Evolutionary conservation across 495 filamentous ascomycete species (phyloP).

Genomic region (Penicillium diatomitis): DNA sequence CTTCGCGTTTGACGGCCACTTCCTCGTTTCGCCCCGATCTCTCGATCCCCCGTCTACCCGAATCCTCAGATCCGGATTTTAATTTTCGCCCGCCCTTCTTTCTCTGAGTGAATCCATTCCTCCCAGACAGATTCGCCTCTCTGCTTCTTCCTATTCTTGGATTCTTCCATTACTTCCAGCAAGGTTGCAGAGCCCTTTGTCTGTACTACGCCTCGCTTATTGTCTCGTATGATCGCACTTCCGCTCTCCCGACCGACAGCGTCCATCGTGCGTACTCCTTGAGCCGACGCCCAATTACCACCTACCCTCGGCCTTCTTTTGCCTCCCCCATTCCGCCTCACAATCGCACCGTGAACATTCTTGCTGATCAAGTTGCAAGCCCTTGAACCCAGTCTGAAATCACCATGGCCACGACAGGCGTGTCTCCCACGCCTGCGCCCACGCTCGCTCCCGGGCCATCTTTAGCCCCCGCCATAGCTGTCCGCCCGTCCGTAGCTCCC

Average conservation of each 20-base stretch:
- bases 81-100: background rate
- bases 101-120: background rate
- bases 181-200: no score
- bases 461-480: constrained; percentile 28
- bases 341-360: background rate
- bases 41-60: background rate
- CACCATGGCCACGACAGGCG: constrained; percentile 28
- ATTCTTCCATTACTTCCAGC: background rate
- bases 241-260: constrained; percentile 35
- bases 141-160: background rate
- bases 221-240: constrained; percentile 30
- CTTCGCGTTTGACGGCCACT: constrained; percentile 13
- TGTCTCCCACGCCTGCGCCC: constrained; percentile 24
- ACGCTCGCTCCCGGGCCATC: constrained; percentile 22
- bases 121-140: background rate
- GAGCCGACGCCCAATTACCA: constrained; percentile 3
- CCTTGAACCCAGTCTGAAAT: constrained; percentile 10
- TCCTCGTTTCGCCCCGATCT: constrained; percentile 8
- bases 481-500: constrained; percentile 28
- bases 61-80: background rate
- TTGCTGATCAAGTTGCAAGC: constrained; percentile 12
- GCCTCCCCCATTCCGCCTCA: background rate
- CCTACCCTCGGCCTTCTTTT: constrained; percentile 13
- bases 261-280: constrained; percentile 18
- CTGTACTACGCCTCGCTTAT: constrained; percentile 18